Evolutionary conservation across 202 grass and related monocot genomes (phyloP), one percentile per base, ranked within the genome.

Genomic region (Setaria italica): DNA sequence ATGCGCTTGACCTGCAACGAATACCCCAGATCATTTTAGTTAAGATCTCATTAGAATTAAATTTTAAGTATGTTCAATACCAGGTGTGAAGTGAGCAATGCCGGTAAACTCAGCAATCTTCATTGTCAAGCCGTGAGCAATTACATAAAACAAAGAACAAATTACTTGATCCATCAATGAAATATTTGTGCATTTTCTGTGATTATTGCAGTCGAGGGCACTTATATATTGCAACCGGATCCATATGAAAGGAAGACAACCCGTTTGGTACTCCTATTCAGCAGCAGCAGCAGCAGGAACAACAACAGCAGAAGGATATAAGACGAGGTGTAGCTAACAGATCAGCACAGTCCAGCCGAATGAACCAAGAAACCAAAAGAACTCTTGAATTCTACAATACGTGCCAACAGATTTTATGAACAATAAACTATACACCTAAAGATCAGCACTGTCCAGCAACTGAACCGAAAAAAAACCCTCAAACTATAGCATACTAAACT

Each of bases 1-100:
- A 90, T 92, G 35, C 53, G 85, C 35, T 65, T 43, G 65, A 95
- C 88, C 93, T 95, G 78, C 8, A 9, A 55, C 45, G 35, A 76
- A 65, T 80, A 41, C 21, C 21, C 30, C 51, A 34, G 21, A 5
- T n/a, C 51, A 53, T 85, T 25, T 20, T 62, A 72, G 47, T 43
- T 46, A 30, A 56, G 6, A 56, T 3, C 20, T 20, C 4, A n/a
- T 20, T 11, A 68, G 15, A 42, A 80, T 25, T 55, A 42, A 72
- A 12, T 39, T 32, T 17, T 80, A 74, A 80, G 68, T 21, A 70
- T 9, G 53, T 4, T 4, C 51, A 16, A 65, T 25, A 37, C 20
- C 56, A 58, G 20, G 56, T 21, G 20, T 56, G 54, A 56, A 56
- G 13, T 51, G 13, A 51, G 49, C 49, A 51, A 51, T 51, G 49